Base-by-base conservation (phyloP, 345 rosid species). In the Eucalyptus pauciflora region DNA sequence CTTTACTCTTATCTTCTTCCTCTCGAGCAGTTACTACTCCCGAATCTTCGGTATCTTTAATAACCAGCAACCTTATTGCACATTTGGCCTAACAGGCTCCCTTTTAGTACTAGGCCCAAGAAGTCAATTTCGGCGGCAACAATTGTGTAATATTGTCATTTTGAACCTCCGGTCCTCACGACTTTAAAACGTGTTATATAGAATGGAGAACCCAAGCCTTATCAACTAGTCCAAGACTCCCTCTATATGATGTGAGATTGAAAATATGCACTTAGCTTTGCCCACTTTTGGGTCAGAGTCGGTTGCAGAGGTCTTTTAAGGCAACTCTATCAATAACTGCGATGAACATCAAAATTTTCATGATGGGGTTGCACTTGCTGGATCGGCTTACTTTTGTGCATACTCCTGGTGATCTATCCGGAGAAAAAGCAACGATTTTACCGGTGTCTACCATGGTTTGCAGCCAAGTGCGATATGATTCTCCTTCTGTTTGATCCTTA, bases 401-500 rank as follows among this genome's bases (percentile, higher is more conserved):
- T 92, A 95, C 97, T 87, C 99, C 99, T 45, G 96, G 99, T 86
- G 99, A 95, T 91, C 91, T 98, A 86, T 95, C 96, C 8, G 98
- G 99, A 88, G 98, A 98, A 90, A 90, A 98, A 98, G 88, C 99
- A 97, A 97, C 89, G 96, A 97, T 88, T 98, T 97, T 90, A 98
- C 98, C 11, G 99, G 98, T 58, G 96, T 93, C 52, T 95, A 79
- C 95, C 98, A 33, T 98, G 99, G 98, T 97, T 96, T 90, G 98
- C 99, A 85, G 95, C 98, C 56, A 98, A 98, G 91, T 95, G 98
- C 58, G 98, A 97, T 90, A 93, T 97, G 91, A 98, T 97, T 89
- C 95, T 98, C 76, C 99, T 98, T 90, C 92, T 97, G 76, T 97
- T 98, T 90, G 99, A 98, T 90, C 98, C 99, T 64, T 98, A 98